Conservation (phyloP, 306 rosid species). For the Prunus fruticosa region DNA sequence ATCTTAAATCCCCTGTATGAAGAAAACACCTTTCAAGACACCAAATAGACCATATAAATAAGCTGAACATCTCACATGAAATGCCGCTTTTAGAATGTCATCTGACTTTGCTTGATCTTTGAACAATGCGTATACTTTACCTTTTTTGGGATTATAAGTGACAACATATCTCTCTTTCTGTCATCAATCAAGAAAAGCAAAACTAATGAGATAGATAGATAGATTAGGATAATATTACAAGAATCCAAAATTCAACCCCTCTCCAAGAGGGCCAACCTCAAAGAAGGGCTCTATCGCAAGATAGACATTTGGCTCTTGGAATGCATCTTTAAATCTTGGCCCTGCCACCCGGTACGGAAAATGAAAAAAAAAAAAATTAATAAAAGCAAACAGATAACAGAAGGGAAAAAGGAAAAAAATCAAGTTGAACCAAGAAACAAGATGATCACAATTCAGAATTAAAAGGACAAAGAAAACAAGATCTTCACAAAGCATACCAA, state of each 20-base stretch:
- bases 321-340: conserved; percentile 90
- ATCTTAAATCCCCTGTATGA: conserved; percentile 13
- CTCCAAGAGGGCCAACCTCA: conserved; percentile 45
- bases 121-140: conserved; percentile 86
- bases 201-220: conserved; percentile 9
- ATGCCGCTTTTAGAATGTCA: conserved; percentile 93
- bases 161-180: conserved; percentile 89
- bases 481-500: conserved; percentile 49
- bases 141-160: conserved; percentile 75
- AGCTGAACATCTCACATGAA: conserved; percentile 69
- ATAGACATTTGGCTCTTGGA: conserved; percentile 87
- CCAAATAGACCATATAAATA: conserved; percentile 13
- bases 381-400: background rate
- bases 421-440: conserved; percentile 22
- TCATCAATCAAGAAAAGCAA: conserved; percentile 27
- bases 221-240: background rate
- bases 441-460: conserved; percentile 19
- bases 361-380: background rate
- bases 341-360: conserved; percentile 44
- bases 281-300: conserved; percentile 80
- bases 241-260: conserved; percentile 4
- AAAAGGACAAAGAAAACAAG: conserved; percentile 10
- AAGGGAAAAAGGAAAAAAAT: background rate
- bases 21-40: conserved; percentile 1
- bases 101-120: conserved; percentile 95